Evolutionary conservation across 2,329 filamentous ascomycete species (phyloP).

Genomic region (Cladosporium velox): DNA sequence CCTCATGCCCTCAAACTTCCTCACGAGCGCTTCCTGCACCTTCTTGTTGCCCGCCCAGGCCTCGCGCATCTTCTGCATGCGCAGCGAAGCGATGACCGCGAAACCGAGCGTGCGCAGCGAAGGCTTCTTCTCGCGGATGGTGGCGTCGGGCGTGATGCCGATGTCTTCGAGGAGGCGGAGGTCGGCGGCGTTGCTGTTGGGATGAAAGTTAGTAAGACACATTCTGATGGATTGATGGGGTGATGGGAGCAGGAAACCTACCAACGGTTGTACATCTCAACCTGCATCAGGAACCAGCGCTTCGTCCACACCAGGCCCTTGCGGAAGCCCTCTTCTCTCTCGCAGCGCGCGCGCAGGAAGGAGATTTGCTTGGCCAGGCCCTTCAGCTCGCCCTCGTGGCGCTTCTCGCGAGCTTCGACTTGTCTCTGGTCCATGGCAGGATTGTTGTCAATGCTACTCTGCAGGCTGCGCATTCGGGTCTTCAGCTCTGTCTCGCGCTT

Average conservation of each 20-base stretch:
- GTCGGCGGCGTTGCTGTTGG: constrained; percentile 82
- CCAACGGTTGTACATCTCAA: constrained; percentile 87
- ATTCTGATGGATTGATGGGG: not conserved
- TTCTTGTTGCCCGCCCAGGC: constrained; percentile 55
- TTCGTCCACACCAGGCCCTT: constrained; percentile 84
- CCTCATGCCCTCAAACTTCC: constrained; percentile 50
- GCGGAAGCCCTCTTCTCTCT: constrained; percentile 78
- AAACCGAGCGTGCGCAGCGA: constrained; percentile 52
- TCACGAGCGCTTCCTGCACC: constrained; percentile 49
- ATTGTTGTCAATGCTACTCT: constrained; percentile 23
- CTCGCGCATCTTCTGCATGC: constrained; percentile 53
- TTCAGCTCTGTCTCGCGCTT: constrained; percentile 41
- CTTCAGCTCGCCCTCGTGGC: constrained; percentile 73
- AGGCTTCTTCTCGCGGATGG: constrained; percentile 46
- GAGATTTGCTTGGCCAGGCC: constrained; percentile 87
- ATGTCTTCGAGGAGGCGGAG: constrained; percentile 83
- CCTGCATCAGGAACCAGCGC: constrained; percentile 74
- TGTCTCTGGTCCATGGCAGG: not conserved
- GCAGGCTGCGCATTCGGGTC: constrained; percentile 33
- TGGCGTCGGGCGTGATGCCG: constrained; percentile 62
- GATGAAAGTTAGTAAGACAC: not conserved
- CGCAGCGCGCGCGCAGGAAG: constrained; percentile 80
- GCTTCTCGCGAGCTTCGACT: constrained; percentile 60
- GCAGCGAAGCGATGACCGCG: constrained; percentile 51
- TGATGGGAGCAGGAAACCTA: constrained; percentile 53